phyloP scores from a whole-genome alignment of 139 green algal genomes.

The Mychonastes homosphaera region DNA sequence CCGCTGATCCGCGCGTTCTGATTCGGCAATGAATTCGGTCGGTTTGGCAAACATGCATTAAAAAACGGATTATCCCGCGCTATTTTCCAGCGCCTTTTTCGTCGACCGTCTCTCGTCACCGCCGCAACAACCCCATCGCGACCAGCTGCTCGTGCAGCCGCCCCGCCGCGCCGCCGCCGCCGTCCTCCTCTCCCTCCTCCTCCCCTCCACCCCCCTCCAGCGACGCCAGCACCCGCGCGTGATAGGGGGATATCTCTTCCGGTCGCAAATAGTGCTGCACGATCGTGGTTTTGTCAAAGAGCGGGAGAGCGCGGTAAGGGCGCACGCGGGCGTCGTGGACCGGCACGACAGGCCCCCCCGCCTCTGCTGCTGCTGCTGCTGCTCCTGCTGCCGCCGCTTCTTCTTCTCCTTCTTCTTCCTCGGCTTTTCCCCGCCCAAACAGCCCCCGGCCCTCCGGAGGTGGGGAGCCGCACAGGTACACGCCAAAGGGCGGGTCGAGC shows the following conservation, averaged over 20 bases:
- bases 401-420: too few species aligned
- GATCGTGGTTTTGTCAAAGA: slow-evolving; percentile 33
- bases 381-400: too few species aligned
- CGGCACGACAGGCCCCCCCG: slow-evolving; percentile 30
- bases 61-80: too few species aligned
- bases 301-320: slow-evolving; percentile 45
- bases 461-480: slow-evolving; percentile 41
- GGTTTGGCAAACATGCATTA: neutral
- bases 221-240: slow-evolving; percentile 24
- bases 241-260: slow-evolving; percentile 47
- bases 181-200: neutral
- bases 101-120: too few species aligned
- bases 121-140: slow-evolving; percentile 24
- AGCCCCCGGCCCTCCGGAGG: slow-evolving; percentile 25
- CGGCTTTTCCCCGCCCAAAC: too few species aligned
- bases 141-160: slow-evolving; percentile 31
- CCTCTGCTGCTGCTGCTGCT: too few species aligned
- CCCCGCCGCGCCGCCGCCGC: neutral
- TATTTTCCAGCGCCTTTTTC: too few species aligned
- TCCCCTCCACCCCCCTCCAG: neutral
- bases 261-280: slow-evolving; percentile 48
- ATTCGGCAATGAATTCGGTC: neutral
- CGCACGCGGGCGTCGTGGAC: slow-evolving; percentile 46
- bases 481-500: slow-evolving; percentile 54
- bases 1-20: neutral